phyloP scores from a whole-genome alignment of 768 basidiomycete genomes.

The Polyporus arcularius region DNA sequence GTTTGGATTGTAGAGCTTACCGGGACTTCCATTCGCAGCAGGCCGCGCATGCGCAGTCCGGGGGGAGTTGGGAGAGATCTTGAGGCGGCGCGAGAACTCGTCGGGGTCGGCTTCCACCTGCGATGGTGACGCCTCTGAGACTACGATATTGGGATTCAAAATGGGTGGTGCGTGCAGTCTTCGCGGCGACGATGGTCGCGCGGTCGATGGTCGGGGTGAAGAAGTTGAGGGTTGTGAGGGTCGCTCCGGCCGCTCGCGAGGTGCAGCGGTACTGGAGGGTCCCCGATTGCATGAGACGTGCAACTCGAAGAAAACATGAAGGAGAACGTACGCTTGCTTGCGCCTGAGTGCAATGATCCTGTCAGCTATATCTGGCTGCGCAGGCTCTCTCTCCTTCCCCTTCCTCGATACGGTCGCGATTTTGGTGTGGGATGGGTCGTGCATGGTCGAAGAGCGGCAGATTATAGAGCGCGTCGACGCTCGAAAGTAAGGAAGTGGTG shows the following conservation, averaged over 20 bases:
- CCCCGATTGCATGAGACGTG: neutral
- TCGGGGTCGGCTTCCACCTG: constrained; percentile 55
- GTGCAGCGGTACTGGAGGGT: constrained; percentile 42
- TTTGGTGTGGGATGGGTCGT: constrained; percentile 20
- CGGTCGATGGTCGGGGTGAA: constrained; percentile 33
- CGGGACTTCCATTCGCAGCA: constrained; percentile 30
- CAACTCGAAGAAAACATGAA: neutral
- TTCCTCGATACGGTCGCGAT: constrained; percentile 27
- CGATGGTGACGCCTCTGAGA: constrained; percentile 45
- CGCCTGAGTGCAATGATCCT: constrained; percentile 69
- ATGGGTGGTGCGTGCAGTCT: constrained; percentile 23
- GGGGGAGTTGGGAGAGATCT: constrained; percentile 53
- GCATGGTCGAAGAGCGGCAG: constrained; percentile 20
- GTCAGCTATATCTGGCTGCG: constrained; percentile 55
- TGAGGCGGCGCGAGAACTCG: constrained; percentile 72
- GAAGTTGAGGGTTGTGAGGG: constrained; percentile 33
- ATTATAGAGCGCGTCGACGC: constrained; percentile 5
- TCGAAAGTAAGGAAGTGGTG: constrained; percentile 1
- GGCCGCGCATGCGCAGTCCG: constrained; percentile 37
- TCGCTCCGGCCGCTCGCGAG: constrained; percentile 50
- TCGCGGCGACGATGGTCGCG: constrained; percentile 35
- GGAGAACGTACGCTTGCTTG: constrained; percentile 49
- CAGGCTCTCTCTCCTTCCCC: constrained; percentile 37
- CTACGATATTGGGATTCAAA: constrained; percentile 27
- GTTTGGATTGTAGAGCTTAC: constrained; percentile 73